Conservation (phyloP, 2,329 filamentous ascomycete genomes). For the Fusarium sacchari region DNA sequence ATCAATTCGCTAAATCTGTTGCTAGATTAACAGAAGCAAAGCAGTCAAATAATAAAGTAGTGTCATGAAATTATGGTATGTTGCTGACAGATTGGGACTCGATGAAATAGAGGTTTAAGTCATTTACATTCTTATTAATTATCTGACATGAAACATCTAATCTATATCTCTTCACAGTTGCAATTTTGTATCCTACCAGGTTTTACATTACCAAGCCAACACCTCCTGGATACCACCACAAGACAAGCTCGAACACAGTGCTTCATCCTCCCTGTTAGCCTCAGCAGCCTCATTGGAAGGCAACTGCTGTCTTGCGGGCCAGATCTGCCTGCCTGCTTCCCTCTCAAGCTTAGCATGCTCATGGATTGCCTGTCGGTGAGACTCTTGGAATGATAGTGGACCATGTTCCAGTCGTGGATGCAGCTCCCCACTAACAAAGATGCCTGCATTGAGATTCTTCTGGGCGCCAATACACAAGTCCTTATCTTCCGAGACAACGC, state of each 20-base stretch:
- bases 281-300: neutral
- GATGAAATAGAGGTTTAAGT: neutral
- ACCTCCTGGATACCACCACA: constrained; percentile 23
- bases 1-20: no score
- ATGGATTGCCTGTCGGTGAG: constrained; percentile 24
- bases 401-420: constrained; percentile 31
- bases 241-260: constrained; percentile 11
- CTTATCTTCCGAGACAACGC: constrained; percentile 29
- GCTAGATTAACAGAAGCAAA: no score
- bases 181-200: neutral
- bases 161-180: neutral
- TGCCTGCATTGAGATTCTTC: constrained; percentile 15
- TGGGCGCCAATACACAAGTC: constrained; percentile 20
- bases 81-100: neutral
- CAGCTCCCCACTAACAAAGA: constrained; percentile 26
- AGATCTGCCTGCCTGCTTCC: constrained; percentile 6
- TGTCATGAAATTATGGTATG: neutral
- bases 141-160: neutral
- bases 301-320: constrained; percentile 21
- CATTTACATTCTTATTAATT: neutral
- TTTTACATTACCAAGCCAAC: constrained; percentile 5
- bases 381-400: constrained; percentile 26
- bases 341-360: constrained; percentile 23
- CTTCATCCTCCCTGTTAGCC: constrained; percentile 19
- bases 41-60: no score